Evolutionary conservation across 805 yeast species (phyloP), one percentile per base, ranked within the genome.

Genomic region (Tetrapisispora namnaoensis): DNA sequence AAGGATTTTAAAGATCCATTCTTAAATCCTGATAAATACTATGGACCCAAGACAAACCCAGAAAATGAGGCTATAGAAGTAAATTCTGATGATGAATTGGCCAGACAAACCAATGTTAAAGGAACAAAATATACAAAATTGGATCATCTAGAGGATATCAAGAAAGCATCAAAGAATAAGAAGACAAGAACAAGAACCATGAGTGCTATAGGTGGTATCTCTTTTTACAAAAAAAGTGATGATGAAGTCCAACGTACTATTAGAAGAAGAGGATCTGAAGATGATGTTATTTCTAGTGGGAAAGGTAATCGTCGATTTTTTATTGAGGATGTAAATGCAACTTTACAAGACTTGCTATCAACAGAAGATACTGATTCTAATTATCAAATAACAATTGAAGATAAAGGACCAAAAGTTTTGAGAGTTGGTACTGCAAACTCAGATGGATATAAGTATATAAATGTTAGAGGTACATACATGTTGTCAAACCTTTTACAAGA

Each of bases 391-490:
- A 86, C 95, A 8, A 80, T 86, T 45, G 95, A 86, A 58, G 95
- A 86, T 61, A 77, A 78, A 2, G 95, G 95, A 1, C 93, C 95
- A 4, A 86, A 86, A 61, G 88, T 82, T n/a, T 68, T 86, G 50
- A 76, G 78, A 56, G 70, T 86, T 13, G 93, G 93, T 9, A 88
- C 97, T 3, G 87, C 82, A 36, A 85, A 86, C 61, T 87, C 95
- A 4, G 79, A 81, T 58, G 97, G 96, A 1, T 86, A 68, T 68
- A 81, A 78, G 37, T 82, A 78, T 56, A 76, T 77, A 47, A 86
- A 82, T 52, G 75, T 89, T 49, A 70, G 95, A 51, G 97, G 97
- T 7, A 89, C 96, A 0, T 89, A 89, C 60, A 85, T 85, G 90
- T 69, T 89, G 42, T 82, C 93, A 0, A 90, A 90, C 65, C 67